These are phyloP conservation scores for Arthrobotrys musiformis DNA, from an alignment of 2,329 filamentous ascomycete genomes.

Conservation along the genomic window DNA sequence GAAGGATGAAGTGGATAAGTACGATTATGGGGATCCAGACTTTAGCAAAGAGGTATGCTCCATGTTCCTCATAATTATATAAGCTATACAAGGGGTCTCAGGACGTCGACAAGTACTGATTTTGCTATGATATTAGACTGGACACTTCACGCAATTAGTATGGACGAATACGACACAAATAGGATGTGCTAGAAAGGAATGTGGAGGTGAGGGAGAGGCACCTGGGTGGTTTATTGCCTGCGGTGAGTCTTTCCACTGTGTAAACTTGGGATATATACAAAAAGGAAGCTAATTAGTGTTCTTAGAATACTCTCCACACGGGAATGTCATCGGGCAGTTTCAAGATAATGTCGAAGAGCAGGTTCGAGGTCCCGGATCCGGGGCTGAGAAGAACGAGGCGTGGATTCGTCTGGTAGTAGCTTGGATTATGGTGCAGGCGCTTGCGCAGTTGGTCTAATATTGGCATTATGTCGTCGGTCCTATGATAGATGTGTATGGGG, in stretches of 20 bases:
- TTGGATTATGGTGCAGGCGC: constrained; percentile 9
- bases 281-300: not conserved
- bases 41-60: constrained; percentile 50
- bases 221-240: constrained; percentile 51
- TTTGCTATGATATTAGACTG: constrained; percentile 61
- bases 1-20: constrained; percentile 55
- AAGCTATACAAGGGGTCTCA: not conserved
- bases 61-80: not conserved
- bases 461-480: not conserved
- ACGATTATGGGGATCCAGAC: constrained; percentile 44
- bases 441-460: constrained; percentile 11
- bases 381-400: constrained; percentile 3
- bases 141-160: constrained; percentile 80
- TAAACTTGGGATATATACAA: no score
- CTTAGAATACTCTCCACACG: constrained; percentile 49
- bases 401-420: constrained; percentile 10
- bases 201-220: constrained; percentile 45
- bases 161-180: constrained; percentile 73
- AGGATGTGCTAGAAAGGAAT: constrained; percentile 69
- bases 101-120: not conserved
- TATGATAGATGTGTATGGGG: no score
- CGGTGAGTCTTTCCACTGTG: constrained; percentile 20
- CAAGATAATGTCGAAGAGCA: constrained; percentile 48
- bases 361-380: constrained; percentile 42
- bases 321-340: constrained; percentile 43